Conservation (phyloP, 306 rosid species). For the Casuarina equisetifolia region DNA sequence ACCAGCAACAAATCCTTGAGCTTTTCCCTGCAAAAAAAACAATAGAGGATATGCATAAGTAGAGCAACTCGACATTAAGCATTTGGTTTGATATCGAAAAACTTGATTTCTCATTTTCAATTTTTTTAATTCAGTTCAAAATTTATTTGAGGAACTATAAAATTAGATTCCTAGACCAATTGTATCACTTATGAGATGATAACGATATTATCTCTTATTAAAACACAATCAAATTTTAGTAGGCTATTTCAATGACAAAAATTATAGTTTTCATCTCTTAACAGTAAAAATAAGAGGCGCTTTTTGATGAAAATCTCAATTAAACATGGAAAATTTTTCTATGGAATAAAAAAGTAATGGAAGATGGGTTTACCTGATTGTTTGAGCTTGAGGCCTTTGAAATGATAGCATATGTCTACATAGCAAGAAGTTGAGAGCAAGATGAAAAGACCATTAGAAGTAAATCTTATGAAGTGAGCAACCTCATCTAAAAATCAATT, state of each 20-base stretch:
- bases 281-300: neutral
- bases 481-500: neutral
- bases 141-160: neutral
- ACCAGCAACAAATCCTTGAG: conserved; percentile 82
- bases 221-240: neutral
- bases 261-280: neutral
- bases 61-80: too few species aligned
- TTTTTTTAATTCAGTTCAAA: too few species aligned
- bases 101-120: neutral
- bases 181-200: neutral
- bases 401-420: conserved; percentile 75
- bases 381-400: conserved; percentile 69
- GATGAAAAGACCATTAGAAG: conserved; percentile 21
- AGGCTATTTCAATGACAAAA: neutral
- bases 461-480: conserved; percentile 1
- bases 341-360: neutral
- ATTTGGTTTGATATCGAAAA: too few species aligned
- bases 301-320: neutral
- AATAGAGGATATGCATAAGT: neutral
- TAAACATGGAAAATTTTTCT: neutral
- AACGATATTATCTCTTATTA: neutral
- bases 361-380: conserved; percentile 55
- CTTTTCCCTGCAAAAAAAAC: conserved; percentile 54
- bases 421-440: conserved; percentile 20
- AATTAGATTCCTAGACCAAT: neutral